Evolutionary conservation across 2,329 filamentous ascomycete species (phyloP).

Genomic region (Colletotrichum godetiae): DNA sequence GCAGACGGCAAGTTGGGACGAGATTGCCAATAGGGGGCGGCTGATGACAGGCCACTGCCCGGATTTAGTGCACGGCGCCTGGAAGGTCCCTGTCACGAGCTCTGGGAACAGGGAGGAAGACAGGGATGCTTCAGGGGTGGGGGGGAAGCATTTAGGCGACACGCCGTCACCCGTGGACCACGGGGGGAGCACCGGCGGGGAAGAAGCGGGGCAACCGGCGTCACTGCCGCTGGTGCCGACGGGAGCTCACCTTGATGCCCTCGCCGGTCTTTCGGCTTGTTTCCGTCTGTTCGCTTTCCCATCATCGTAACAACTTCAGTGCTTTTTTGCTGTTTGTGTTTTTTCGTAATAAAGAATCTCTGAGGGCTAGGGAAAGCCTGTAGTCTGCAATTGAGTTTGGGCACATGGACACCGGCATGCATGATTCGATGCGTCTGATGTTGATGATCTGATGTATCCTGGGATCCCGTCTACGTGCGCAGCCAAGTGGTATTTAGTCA

Average conservation of each 20-base stretch:
- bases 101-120: background rate
- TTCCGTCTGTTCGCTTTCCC: background rate
- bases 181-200: slow-evolving; percentile 16
- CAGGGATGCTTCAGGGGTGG: slow-evolving; percentile 12
- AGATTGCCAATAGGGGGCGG: slow-evolving; percentile 5
- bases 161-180: no score
- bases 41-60: slow-evolving; percentile 24
- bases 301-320: no score
- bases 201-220: slow-evolving; percentile 9
- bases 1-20: slow-evolving; percentile 11
- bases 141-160: background rate
- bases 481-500: background rate
- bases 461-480: background rate
- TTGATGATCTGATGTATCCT: background rate
- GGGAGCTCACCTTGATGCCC: background rate
- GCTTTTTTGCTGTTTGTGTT: no score
- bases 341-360: background rate
- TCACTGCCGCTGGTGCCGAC: slow-evolving; percentile 8
- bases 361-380: no score
- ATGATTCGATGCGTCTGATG: background rate
- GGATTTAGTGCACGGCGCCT: slow-evolving; percentile 21
- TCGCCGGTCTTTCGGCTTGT: background rate
- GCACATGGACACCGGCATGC: background rate
- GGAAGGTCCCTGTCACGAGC: slow-evolving; percentile 14
- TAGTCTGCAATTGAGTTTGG: background rate